Conservation (phyloP, 768 basidiomycete genomes). For the Tricholomella constricta region DNA sequence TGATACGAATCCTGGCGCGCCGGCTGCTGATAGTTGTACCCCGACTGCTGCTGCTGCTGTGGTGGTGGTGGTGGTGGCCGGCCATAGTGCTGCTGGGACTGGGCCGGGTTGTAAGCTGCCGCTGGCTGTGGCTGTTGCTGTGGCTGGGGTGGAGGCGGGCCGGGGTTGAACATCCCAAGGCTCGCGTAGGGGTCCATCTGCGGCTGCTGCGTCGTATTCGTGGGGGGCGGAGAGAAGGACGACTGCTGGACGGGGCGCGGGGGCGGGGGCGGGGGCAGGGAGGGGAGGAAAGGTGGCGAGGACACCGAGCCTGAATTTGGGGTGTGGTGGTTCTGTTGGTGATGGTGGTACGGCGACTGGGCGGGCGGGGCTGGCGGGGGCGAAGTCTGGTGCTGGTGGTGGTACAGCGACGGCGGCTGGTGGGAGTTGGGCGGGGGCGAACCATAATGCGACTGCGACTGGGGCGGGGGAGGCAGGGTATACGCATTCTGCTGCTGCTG, state of each 20-base stretch:
- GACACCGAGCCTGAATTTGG: neutral
- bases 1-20: neutral
- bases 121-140: slow-evolving; percentile 8
- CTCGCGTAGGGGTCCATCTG: slow-evolving; percentile 40
- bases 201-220: slow-evolving; percentile 2
- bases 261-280: slow-evolving; percentile 38
- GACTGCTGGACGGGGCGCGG: slow-evolving; percentile 27
- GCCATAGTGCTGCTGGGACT: slow-evolving; percentile 2
- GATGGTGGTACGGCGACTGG: slow-evolving; percentile 19
- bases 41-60: slow-evolving; percentile 8
- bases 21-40: slow-evolving; percentile 6
- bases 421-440: slow-evolving; percentile 14
- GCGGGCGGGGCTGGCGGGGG: slow-evolving; percentile 19
- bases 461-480: slow-evolving; percentile 16
- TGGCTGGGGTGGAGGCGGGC: slow-evolving; percentile 3
- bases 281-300: slow-evolving; percentile 27
- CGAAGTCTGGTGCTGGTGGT: slow-evolving; percentile 23
- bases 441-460: slow-evolving; percentile 10
- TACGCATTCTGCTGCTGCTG: slow-evolving; percentile 11
- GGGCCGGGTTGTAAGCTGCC: too few species aligned
- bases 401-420: slow-evolving; percentile 17
- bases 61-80: neutral
- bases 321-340: slow-evolving; percentile 22
- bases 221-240: slow-evolving; percentile 22
- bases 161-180: slow-evolving; percentile 34